Base-by-base conservation (phyloP, 208 protist genomes). In the Angomonas ambiguus region DNA sequence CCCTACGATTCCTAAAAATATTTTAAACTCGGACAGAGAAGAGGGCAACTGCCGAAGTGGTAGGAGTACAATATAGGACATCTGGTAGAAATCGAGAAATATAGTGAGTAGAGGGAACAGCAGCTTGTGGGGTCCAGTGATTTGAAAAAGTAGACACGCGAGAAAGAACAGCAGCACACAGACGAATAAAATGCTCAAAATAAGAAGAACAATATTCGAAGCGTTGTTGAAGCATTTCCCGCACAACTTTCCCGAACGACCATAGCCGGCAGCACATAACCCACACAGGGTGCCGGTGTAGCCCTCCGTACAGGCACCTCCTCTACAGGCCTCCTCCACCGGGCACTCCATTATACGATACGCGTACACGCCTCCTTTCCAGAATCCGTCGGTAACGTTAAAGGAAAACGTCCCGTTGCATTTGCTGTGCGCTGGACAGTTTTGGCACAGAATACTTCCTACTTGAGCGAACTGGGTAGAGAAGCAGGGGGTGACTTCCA, bases 401-500 rank as follows among this genome's bases (percentile, higher is more conserved):
- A 84, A 70, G 16, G 42, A 58, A 72, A 73, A 84, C 41, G 65
- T 78, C 25, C 79, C 79, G 48, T 84, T 76, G 69, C 79, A 84
- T 31, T 62, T 56, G 22, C 72, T 70, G 45, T 79, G 57, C 13
- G 34, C 11, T 10, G 70, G 72, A 55, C 77, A 83, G 4, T 59
- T 35, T 35, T 62, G 33, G 61, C 77, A 83, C 4, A 31, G 10
- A 3, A 62, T 72, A 1, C 72, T 78, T 63, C 62, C 70, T 30
- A 79, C 75, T 55, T 31, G 34, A n/a, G 68, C 77, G 56, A 77
- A 83, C 67, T 83, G 55, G 18, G 73, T 60, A 4, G 32, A 33
- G 58, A 69, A 64, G 63, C 78, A 84, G 13, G 30, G n/a, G 22
- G 51, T 18, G 24, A 67, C 51, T 13, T 30, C 27, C 48, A 76